Conservation (phyloP, 331 rosid genomes). For the Stylosanthes scabra region DNA sequence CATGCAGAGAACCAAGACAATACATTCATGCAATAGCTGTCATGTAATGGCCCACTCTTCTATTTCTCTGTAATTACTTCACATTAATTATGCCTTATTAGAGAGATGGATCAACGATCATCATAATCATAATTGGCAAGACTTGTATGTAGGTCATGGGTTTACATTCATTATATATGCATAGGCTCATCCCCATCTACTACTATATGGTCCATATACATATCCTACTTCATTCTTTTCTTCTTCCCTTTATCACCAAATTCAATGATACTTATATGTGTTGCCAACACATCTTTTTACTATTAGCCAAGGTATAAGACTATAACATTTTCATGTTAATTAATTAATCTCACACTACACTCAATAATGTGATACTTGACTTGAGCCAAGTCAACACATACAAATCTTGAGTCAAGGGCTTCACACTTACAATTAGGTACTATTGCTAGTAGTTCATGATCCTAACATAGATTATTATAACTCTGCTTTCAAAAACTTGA, state of each 20-base stretch:
- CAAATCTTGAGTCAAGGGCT: not conserved
- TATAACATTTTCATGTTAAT: too few relatives aligned
- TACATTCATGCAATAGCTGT: slow-evolving; percentile 24
- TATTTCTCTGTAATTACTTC: too few relatives aligned
- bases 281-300: too few relatives aligned
- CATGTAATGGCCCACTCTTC: slow-evolving; percentile 36
- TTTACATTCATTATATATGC: not conserved
- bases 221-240: not conserved
- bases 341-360: too few relatives aligned
- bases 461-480: not conserved
- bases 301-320: too few relatives aligned
- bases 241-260: too few relatives aligned
- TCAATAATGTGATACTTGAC: not conserved
- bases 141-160: slow-evolving; percentile 23
- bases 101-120: not conserved
- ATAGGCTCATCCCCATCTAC: not conserved
- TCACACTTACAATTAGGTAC: too few relatives aligned
- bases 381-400: not conserved
- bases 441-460: not conserved
- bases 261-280: too few relatives aligned
- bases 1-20: slow-evolving; percentile 14
- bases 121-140: not conserved
- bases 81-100: too few relatives aligned
- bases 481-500: not conserved
- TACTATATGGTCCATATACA: slow-evolving; percentile 18